These are phyloP conservation scores for Saccharomycopsis vini DNA, from an alignment of 805 yeast genomes.

Conservation along the genomic window DNA sequence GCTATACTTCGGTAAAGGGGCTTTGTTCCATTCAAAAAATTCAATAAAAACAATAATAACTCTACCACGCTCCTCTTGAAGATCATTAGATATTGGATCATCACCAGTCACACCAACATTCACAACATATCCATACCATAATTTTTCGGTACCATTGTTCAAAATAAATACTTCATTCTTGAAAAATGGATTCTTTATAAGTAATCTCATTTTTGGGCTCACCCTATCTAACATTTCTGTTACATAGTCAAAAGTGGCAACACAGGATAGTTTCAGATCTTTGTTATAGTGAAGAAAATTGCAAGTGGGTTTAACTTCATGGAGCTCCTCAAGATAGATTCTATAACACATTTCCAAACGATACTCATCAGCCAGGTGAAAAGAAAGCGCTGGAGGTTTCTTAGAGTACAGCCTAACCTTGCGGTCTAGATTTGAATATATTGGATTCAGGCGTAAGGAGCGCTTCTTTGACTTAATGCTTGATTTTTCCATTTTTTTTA, in stretches of 20 bases:
- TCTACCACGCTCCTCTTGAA: slow-evolving; percentile 23
- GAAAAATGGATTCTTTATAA: slow-evolving; percentile 52
- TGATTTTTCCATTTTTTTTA: too few relatives aligned
- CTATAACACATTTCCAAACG: slow-evolving; percentile 52
- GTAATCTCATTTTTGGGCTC: slow-evolving; percentile 31
- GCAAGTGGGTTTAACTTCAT: slow-evolving; percentile 36
- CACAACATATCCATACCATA: slow-evolving; percentile 55
- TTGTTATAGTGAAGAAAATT: slow-evolving; percentile 43
- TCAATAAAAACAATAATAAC: too few relatives aligned
- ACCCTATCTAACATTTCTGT: slow-evolving; percentile 44
- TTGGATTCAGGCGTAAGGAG: too few relatives aligned
- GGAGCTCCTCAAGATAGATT: slow-evolving; percentile 52
- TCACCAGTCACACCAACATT: too few relatives aligned
- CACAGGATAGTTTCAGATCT: not conserved
- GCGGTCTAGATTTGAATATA: too few relatives aligned
- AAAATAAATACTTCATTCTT: slow-evolving; percentile 51
- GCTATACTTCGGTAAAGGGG: too few relatives aligned
- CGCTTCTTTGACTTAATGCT: too few relatives aligned
- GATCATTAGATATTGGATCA: slow-evolving; percentile 24
- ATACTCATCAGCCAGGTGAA: too few relatives aligned
- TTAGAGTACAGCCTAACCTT: too few relatives aligned
- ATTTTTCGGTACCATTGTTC: slow-evolving; percentile 37
- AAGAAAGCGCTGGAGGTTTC: too few relatives aligned
- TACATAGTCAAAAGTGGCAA: slow-evolving; percentile 31
- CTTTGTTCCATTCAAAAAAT: too few relatives aligned